Conservation (phyloP, 306 rosid genomes). For the Urtica urens region DNA sequence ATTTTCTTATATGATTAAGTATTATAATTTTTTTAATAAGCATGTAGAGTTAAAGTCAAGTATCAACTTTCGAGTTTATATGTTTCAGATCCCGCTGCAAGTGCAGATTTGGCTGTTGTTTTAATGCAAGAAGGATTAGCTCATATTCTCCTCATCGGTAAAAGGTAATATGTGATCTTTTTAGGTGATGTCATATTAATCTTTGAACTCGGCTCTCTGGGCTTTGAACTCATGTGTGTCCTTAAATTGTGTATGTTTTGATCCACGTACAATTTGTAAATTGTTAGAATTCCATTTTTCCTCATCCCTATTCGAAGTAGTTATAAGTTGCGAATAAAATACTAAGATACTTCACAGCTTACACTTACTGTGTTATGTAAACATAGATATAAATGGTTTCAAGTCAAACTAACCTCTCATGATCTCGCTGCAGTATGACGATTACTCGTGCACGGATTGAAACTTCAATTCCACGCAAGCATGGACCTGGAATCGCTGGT, state of each 20-base stretch:
- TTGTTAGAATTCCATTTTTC: background rate
- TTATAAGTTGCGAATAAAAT: too few relatives aligned
- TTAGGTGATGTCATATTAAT: background rate
- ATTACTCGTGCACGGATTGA: conserved; percentile 79
- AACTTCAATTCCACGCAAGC: conserved; percentile 95
- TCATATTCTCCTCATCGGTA: conserved; percentile 80
- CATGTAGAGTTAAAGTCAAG: conserved; percentile 5
- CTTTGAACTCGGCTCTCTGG: background rate
- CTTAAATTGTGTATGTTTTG: background rate
- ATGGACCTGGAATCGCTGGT: conserved; percentile 93
- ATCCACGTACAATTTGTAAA: background rate
- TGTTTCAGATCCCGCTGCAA: conserved; percentile 76
- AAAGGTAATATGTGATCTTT: conserved; percentile 44
- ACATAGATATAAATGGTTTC: too few relatives aligned
- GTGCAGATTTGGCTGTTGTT: conserved; percentile 95
- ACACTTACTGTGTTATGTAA: too few relatives aligned
- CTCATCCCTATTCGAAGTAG: background rate
- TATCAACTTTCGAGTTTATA: conserved; percentile 11
- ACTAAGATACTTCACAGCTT: too few relatives aligned
- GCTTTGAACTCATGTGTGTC: background rate
- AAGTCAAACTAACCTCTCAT: conserved; percentile 1
- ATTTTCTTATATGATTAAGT: background rate
- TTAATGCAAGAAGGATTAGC: conserved; percentile 99
- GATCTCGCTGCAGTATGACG: conserved; percentile 56
- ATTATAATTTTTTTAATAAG: background rate